Evolutionary conservation across 1,284 basidiomycete genomes (phyloP).

Genomic region (Laetiporus sulphureus): DNA sequence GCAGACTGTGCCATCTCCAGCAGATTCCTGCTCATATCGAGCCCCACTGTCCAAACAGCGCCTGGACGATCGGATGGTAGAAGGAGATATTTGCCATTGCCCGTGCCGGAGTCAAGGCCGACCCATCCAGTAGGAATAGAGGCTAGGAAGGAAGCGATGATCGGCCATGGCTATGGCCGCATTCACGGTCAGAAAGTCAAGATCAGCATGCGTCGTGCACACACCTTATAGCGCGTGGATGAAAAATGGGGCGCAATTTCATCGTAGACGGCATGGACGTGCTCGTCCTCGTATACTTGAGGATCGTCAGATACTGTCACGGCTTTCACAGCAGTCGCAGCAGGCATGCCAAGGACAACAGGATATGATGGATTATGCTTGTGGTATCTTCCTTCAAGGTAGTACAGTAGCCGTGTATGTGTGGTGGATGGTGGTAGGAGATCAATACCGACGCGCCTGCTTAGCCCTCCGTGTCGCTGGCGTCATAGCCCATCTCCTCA

Average conservation of each 20-base stretch:
- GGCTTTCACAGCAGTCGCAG: conserved; percentile 28
- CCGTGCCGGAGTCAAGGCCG: conserved; percentile 93
- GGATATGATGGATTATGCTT: conserved; percentile 4
- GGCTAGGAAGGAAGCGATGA: conserved; percentile 78
- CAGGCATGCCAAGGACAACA: background rate
- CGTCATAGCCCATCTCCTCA: conserved; percentile 62
- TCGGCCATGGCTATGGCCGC: conserved; percentile 82
- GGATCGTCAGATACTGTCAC: conserved; percentile 38
- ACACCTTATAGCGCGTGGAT: conserved; percentile 88
- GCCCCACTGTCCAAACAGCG: conserved; percentile 67
- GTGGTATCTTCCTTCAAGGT: too few relatives aligned
- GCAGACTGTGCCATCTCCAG: conserved; percentile 67
- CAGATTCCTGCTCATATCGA: conserved; percentile 78
- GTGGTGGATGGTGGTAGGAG: conserved; percentile 2
- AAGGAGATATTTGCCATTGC: conserved; percentile 95
- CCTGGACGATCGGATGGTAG: conserved; percentile 51
- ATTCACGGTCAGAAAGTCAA: background rate
- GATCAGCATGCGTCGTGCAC: background rate
- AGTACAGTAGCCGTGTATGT: too few relatives aligned
- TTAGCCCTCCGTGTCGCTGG: conserved; percentile 14
- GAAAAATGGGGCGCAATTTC: conserved; percentile 91
- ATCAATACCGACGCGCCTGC: conserved; percentile 5
- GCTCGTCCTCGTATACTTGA: conserved; percentile 57
- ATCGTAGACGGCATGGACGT: conserved; percentile 87
- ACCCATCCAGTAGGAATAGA: conserved; percentile 72